A percentile compares a stretch with the other conserved stretches of the same genome.
Evolutionary conservation across 2,329 filamentous ascomycete genomes (phyloP).

Genomic region (Paecilomyces formosus): DNA sequence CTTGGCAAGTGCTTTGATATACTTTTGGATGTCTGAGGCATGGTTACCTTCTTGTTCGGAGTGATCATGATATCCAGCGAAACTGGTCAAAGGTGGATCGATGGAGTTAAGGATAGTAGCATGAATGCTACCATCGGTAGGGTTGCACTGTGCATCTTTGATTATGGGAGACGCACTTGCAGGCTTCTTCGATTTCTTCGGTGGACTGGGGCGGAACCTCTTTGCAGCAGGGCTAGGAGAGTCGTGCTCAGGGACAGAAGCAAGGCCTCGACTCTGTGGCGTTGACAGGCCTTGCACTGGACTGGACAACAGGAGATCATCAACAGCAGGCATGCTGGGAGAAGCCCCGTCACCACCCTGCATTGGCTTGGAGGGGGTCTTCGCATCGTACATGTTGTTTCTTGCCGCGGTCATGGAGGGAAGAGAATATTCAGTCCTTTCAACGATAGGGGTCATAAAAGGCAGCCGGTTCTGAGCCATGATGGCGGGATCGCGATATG

Average conservation of each 20-base stretch:
- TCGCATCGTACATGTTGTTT: constrained; percentile 57
- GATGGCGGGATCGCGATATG: constrained; percentile 72
- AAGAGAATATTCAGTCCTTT: constrained; percentile 85
- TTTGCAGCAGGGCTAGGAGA: constrained; percentile 30
- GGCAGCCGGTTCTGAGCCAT: constrained; percentile 84
- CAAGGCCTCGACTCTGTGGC: constrained; percentile 39
- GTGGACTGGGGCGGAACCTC: constrained; percentile 24
- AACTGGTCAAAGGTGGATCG: constrained; percentile 65
- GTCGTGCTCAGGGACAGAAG: constrained; percentile 21
- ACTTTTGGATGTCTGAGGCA: constrained; percentile 72
- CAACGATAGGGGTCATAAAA: constrained; percentile 98
- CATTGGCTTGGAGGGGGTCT: constrained; percentile 64
- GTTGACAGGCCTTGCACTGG: constrained; percentile 62
- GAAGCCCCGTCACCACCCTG: constrained; percentile 16
- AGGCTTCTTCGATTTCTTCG: constrained; percentile 10
- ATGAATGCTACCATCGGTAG: constrained; percentile 69
- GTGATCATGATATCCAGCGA: constrained; percentile 74
- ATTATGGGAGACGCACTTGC: constrained; percentile 57
- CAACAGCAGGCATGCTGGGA: constrained; percentile 27
- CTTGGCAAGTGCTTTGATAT: constrained; percentile 59
- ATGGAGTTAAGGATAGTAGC: constrained; percentile 66
- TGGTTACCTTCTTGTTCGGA: constrained; percentile 56
- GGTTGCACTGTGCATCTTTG: constrained; percentile 78
- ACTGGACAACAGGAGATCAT: constrained; percentile 55
- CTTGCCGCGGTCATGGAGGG: constrained; percentile 49